Base-by-base conservation (phyloP, 164 flowering plant genomes). In the Stephania cephalantha region DNA sequence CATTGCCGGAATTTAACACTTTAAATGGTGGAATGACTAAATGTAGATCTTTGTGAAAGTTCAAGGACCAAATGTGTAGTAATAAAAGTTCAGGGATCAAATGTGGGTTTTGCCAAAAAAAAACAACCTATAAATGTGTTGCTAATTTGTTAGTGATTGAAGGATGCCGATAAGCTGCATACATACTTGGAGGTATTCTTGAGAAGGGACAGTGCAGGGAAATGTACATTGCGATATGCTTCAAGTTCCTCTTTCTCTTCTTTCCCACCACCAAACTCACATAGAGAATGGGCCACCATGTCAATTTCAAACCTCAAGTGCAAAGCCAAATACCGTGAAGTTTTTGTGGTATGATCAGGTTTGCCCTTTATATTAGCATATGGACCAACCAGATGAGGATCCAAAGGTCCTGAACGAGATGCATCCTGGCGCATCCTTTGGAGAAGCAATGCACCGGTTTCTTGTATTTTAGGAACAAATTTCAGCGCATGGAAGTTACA, bases 281-380 rank as follows among this genome's bases (percentile, higher is more conserved):
- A 96, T 53, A 94, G 76, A 68, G 99, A 96, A 86, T 96, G 97
- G 76, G 99, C 97, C 74, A 87, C 97, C 99, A 96, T 96, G 85
- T 96, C 99, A 74, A 94, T 91, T 85, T 96, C 99, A 86, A 96
- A 96, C 75, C 98, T 89, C 77, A 96, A 79, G 78, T 96, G 99
- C 68, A 96, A 76, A 78, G 99, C 92, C 52, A 96, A 82, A 84
- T 88, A 96, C 80, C 80, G 87, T 67, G 94, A 83, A 77, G 77
- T 77, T 80, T 87, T 88, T 69, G 15, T 74, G 10, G 83, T 61
- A 65, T 22, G 82, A 73, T 13, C 65, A 66, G 55, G 75, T 70
- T 81, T 78, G 69, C 75, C 84, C 64, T 81, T 81, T 63, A 71
- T 58, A 25, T 75, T 77, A 45, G 89, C 82, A 81, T 80, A 89